A percentile compares a stretch with the other conserved stretches of the same genome.
Evolutionary conservation across 768 basidiomycete species (phyloP).

Genomic region (Trametes villosa): DNA sequence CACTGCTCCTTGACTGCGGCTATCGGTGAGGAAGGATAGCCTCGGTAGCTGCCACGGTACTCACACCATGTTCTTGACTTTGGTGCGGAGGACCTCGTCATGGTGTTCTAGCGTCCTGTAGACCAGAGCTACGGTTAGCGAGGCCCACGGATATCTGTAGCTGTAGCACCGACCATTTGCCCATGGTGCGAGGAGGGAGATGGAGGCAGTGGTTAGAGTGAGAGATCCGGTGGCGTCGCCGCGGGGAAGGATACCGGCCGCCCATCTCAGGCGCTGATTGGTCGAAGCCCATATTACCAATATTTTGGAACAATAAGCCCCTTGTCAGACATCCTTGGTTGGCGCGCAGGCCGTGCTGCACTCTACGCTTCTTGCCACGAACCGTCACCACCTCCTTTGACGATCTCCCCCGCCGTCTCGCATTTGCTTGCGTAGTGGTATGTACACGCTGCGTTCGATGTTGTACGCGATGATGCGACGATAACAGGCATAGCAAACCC

Average conservation of each 20-base stretch:
- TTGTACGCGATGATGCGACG: slow-evolving; percentile 1
- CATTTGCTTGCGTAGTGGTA: slow-evolving; percentile 19
- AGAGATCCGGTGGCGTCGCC: slow-evolving; percentile 10
- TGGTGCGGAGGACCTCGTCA: slow-evolving; percentile 73
- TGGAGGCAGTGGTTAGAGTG: slow-evolving; percentile 10
- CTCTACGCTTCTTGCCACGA: slow-evolving; percentile 16
- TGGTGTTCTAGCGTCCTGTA: slow-evolving; percentile 71
- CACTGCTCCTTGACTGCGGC: slow-evolving; percentile 70
- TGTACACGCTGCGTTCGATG: neutral
- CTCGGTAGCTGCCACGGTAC: slow-evolving; percentile 33
- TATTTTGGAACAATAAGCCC: slow-evolving; percentile 6
- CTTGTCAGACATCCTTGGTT: neutral
- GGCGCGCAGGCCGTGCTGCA: neutral
- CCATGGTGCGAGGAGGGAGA: slow-evolving; percentile 48
- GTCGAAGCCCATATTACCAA: slow-evolving; percentile 1
- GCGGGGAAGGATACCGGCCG: neutral
- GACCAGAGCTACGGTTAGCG: slow-evolving; percentile 16
- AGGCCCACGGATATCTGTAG: slow-evolving; percentile 7
- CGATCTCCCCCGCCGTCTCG: slow-evolving; percentile 5
- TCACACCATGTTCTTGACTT: slow-evolving; percentile 81
- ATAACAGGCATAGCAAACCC: slow-evolving; percentile 4
- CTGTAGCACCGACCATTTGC: slow-evolving; percentile 61
- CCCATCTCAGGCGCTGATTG: slow-evolving; percentile 11
- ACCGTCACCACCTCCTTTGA: slow-evolving; percentile 16
- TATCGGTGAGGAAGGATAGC: neutral